These are phyloP conservation scores for Lomentospora prolificans DNA, from an alignment of 2,329 filamentous ascomycete genomes.

Conservation along the genomic window DNA sequence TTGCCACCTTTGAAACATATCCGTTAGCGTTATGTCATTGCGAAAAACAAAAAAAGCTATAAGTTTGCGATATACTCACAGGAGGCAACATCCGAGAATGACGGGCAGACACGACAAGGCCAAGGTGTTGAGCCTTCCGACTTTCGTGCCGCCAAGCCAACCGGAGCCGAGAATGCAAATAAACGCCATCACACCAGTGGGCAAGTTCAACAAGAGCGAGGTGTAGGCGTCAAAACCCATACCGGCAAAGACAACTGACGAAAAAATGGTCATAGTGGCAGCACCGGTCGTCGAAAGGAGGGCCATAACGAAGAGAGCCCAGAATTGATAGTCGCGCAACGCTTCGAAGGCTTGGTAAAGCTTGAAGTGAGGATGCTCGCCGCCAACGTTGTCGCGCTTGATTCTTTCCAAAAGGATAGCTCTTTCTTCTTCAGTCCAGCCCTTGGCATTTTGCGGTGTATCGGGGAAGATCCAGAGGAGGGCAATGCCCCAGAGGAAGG, in stretches of 20 bases:
- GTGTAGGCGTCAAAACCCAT: slow-evolving; percentile 24
- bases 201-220: slow-evolving; percentile 23
- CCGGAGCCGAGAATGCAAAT: slow-evolving; percentile 21
- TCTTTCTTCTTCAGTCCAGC: slow-evolving; percentile 19
- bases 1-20: slow-evolving; percentile 14
- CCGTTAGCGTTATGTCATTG: background rate
- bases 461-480: slow-evolving; percentile 11
- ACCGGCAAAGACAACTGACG: slow-evolving; percentile 22
- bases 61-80: slow-evolving; percentile 14
- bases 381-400: slow-evolving; percentile 34
- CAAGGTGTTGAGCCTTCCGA: slow-evolving; percentile 18
- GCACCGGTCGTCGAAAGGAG: slow-evolving; percentile 20
- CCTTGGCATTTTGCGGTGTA: slow-evolving; percentile 11
- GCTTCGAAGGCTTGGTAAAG: slow-evolving; percentile 44
- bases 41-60: no score
- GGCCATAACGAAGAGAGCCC: slow-evolving; percentile 20
- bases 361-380: slow-evolving; percentile 36
- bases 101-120: slow-evolving; percentile 17
- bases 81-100: slow-evolving; percentile 19
- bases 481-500: slow-evolving; percentile 12
- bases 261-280: slow-evolving; percentile 20
- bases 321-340: slow-evolving; percentile 29
- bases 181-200: slow-evolving; percentile 21
- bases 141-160: slow-evolving; percentile 17
- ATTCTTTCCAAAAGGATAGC: slow-evolving; percentile 44